Conservation (phyloP, 192 early-diverging fungal genomes). For the Lunasporangiospora selenospora region DNA sequence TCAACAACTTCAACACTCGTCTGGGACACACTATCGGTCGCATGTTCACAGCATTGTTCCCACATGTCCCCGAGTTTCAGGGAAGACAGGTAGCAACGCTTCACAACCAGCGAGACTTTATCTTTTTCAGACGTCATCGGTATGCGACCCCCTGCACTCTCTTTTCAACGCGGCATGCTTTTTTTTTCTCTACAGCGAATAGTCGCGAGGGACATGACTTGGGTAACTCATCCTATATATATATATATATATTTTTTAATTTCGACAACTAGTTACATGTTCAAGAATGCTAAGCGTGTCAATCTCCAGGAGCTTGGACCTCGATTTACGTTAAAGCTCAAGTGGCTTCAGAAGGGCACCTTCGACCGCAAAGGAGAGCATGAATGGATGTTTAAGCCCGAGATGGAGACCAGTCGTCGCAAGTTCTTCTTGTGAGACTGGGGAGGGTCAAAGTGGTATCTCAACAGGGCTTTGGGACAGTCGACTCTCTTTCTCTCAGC, state of each 20-base stretch:
- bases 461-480: not conserved
- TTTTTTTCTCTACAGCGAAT: not conserved
- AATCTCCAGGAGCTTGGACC: conserved; percentile 97
- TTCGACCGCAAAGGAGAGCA: conserved; percentile 95
- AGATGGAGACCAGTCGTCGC: conserved; percentile 90
- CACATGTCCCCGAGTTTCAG: conserved; percentile 96
- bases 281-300: conserved; percentile 77
- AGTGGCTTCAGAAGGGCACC: conserved; percentile 96
- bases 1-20: conserved; percentile 97
- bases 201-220: no score
- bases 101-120: conserved; percentile 99
- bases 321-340: conserved; percentile 91
- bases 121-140: conserved; percentile 97
- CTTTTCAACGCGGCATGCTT: not conserved
- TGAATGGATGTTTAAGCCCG: conserved; percentile 94
- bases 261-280: conserved; percentile 78
- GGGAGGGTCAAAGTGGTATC: not conserved
- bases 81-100: conserved; percentile 95
- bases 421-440: conserved; percentile 78
- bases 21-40: conserved; percentile 96
- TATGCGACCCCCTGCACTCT: conserved; percentile 18
- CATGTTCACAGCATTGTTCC: conserved; percentile 95
- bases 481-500: not conserved
- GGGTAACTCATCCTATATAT: no score
- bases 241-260: not conserved